Conservation (phyloP, 2,329 filamentous ascomycete genomes). For the Blastomyces gilchristii region DNA sequence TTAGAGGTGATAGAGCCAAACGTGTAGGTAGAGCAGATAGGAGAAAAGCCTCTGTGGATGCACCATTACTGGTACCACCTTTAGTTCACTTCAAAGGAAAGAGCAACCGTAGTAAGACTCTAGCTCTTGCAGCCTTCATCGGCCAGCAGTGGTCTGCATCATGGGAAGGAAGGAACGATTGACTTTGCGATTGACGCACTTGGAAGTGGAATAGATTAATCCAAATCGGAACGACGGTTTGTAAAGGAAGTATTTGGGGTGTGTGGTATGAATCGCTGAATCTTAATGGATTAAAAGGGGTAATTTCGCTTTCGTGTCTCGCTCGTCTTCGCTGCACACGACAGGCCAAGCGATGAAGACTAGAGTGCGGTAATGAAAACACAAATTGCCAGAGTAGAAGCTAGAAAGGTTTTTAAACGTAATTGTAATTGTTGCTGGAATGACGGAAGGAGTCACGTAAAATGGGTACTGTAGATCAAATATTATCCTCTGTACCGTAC, state of each 20-base stretch:
- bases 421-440: neutral
- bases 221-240: neutral
- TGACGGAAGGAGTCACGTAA: neutral
- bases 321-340: neutral
- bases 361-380: neutral
- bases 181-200: neutral
- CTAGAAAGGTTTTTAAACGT: neutral
- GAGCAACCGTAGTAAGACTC: neutral
- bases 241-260: neutral
- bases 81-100: neutral
- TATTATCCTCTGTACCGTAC: no score
- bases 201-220: neutral
- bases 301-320: neutral
- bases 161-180: neutral
- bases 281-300: neutral
- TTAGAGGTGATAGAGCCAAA: neutral
- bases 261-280: neutral
- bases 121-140: neutral
- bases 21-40: neutral
- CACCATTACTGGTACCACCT: neutral
- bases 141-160: neutral
- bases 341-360: neutral
- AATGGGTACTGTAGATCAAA: neutral
- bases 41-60: neutral
- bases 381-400: neutral